These are phyloP conservation scores for Lactarius hatsudake DNA, from an alignment of 768 basidiomycete genomes.

Conservation along the genomic window DNA sequence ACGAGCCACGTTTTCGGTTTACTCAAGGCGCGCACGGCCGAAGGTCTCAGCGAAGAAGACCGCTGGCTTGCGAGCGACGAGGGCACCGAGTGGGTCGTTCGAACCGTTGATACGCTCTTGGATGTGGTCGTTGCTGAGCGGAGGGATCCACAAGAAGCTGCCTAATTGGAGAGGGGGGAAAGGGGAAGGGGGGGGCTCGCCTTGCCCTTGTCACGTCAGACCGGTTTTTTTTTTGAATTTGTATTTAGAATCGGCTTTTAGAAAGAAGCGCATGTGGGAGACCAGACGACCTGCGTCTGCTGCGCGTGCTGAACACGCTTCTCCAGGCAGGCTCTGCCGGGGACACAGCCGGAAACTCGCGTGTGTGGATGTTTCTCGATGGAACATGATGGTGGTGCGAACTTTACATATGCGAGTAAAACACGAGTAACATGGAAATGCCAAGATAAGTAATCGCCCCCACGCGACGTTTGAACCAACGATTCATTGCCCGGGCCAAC, in stretches of 20 bases:
- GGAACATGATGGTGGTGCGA: slow-evolving; percentile 22
- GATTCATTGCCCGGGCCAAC: slow-evolving; percentile 21
- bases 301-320: slow-evolving; percentile 22
- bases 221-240: slow-evolving; percentile 14
- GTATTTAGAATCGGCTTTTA: slow-evolving; percentile 13
- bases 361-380: slow-evolving; percentile 22
- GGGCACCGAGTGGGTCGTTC: slow-evolving; percentile 86
- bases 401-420: slow-evolving; percentile 26
- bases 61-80: slow-evolving; percentile 81
- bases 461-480: slow-evolving; percentile 20
- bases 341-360: slow-evolving; percentile 14
- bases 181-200: not conserved
- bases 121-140: slow-evolving; percentile 56
- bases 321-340: slow-evolving; percentile 19
- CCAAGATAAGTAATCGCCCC: slow-evolving; percentile 28
- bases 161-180: slow-evolving; percentile 52
- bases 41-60: slow-evolving; percentile 65
- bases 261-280: slow-evolving; percentile 20
- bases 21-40: slow-evolving; percentile 71
- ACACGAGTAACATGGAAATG: slow-evolving; percentile 23
- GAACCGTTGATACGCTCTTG: slow-evolving; percentile 75
- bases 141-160: slow-evolving; percentile 34
- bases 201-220: slow-evolving; percentile 13
- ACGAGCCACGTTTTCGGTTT: slow-evolving; percentile 88
- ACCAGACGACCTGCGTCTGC: slow-evolving; percentile 13